Conservation (phyloP, 1,284 basidiomycete species). For the Leucoagaricus sp. region DNA sequence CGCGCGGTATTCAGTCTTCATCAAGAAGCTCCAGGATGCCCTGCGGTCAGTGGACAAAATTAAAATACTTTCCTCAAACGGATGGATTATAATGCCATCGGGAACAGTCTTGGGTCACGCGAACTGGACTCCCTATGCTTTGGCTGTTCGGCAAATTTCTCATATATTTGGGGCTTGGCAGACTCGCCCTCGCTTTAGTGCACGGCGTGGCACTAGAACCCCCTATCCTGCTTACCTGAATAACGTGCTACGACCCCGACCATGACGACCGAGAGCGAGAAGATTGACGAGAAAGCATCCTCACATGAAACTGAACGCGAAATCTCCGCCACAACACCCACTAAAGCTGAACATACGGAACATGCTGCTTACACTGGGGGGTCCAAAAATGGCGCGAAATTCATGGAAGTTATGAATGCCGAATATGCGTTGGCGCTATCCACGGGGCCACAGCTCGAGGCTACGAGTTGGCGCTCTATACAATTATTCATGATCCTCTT, state of each 20-base stretch:
- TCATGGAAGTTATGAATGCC: conserved; percentile 34
- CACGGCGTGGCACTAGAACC: not conserved
- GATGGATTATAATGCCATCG: not conserved
- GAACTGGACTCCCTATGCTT: not conserved
- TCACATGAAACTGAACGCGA: conserved; percentile 9
- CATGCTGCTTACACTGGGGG: not conserved
- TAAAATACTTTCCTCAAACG: conserved; percentile 1
- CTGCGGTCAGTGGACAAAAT: not conserved
- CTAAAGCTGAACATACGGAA: not conserved
- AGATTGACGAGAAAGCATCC: conserved; percentile 11
- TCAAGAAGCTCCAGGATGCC: conserved; percentile 6
- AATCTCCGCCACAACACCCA: not conserved
- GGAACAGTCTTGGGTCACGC: not conserved
- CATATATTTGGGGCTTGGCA: not conserved
- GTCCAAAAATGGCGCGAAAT: conserved; percentile 18
- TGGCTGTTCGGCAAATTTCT: not conserved
- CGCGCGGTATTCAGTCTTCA: not conserved
- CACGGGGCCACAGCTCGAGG: conserved; percentile 39
- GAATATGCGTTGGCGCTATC: conserved; percentile 43
- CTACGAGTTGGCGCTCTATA: conserved; percentile 36
- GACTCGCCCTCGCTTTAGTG: not conserved
- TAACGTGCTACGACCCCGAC: not conserved
- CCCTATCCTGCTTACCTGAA: not conserved
- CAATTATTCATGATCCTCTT: conserved; percentile 41
- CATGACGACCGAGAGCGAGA: not conserved